phyloP scores from a whole-genome alignment of 164 flowering plant species.

The Houttuynia cordata region DNA sequence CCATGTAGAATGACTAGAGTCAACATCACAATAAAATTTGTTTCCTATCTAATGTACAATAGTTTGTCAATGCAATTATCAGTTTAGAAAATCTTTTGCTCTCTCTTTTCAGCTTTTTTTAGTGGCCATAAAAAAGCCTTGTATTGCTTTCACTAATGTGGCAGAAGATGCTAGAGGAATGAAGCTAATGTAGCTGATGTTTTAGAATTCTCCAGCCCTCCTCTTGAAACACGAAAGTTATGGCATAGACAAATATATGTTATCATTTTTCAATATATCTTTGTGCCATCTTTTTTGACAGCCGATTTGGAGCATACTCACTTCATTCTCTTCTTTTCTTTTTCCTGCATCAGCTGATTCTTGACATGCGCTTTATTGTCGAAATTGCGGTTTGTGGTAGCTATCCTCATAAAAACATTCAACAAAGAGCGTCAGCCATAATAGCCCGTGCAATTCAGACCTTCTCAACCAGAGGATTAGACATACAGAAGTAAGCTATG shows the following conservation, averaged over 20 bases:
- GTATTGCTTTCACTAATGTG: no score
- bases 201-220: no score
- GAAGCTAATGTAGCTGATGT: no score
- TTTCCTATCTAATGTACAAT: no score
- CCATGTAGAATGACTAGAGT: no score
- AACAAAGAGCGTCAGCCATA: slow-evolving; percentile 73
- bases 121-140: no score
- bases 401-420: slow-evolving; percentile 68
- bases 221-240: no score
- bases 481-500: slow-evolving; percentile 65
- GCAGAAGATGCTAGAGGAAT: no score
- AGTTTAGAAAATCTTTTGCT: no score
- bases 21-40: no score
- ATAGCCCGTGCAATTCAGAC: slow-evolving; percentile 76
- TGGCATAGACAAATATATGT: not conserved
- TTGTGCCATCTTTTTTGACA: not conserved
- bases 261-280: not conserved
- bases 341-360: slow-evolving; percentile 56
- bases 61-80: no score
- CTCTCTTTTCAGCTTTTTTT: no score
- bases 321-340: not conserved
- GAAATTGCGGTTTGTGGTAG: slow-evolving; percentile 90
- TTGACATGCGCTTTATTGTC: slow-evolving; percentile 93
- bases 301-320: not conserved
- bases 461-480: slow-evolving; percentile 74